Percentiles rank a stretch among this genome's conserved stretches.
These are phyloP conservation scores for Arthrobotrys sphaeroides DNA, from an alignment of 2,329 filamentous ascomycete genomes.

Conservation along the genomic window DNA sequence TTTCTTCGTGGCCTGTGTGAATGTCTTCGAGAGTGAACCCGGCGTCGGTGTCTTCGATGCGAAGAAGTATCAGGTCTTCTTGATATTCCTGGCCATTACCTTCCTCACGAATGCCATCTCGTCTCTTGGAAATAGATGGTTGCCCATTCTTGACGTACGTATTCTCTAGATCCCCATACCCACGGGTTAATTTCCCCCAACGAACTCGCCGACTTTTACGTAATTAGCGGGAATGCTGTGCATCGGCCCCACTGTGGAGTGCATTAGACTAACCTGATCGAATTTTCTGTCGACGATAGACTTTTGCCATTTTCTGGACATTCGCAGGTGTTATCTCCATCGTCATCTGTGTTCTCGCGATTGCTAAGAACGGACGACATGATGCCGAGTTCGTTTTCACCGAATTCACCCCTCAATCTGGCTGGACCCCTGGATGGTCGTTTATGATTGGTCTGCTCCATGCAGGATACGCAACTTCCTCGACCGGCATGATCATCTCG, in stretches of 20 bases:
- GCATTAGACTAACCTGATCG: conserved; percentile 29
- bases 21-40: conserved; percentile 65
- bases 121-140: conserved; percentile 66
- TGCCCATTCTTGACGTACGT: conserved; percentile 73
- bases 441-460: conserved; percentile 78
- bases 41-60: conserved; percentile 64
- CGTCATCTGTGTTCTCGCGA: conserved; percentile 69
- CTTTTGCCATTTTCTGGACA: conserved; percentile 78
- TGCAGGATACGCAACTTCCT: conserved; percentile 77
- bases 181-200: too few relatives aligned
- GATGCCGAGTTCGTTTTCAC: conserved; percentile 72
- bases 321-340: conserved; percentile 76
- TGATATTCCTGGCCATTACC: conserved; percentile 66
- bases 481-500: conserved; percentile 82
- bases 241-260: conserved; percentile 31
- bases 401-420: conserved; percentile 74
- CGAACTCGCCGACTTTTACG: conserved; percentile 49
- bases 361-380: conserved; percentile 75
- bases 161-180: conserved; percentile 45
- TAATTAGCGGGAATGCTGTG: conserved; percentile 39
- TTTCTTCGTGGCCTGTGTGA: conserved; percentile 68
- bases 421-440: conserved; percentile 76
- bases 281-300: conserved; percentile 62
- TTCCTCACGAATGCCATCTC: conserved; percentile 66
- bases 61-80: conserved; percentile 63